phyloP scores from a whole-genome alignment of 2,329 filamentous ascomycete genomes.

The Ramichloridium luteum region DNA sequence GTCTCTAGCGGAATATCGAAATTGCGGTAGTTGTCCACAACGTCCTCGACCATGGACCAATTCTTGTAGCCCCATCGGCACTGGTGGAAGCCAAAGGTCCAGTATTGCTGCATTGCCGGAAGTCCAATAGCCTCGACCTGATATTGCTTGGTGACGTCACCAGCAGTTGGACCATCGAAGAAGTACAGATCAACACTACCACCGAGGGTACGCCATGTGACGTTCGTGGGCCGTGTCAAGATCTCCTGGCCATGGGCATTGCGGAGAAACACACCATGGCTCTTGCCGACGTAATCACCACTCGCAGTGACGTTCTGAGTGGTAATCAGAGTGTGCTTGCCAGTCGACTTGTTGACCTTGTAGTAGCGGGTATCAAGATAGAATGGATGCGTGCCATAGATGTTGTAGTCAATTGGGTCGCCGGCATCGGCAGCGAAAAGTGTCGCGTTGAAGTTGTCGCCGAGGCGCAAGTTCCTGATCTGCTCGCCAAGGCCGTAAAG shows the following conservation, averaged over 20 bases:
- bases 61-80: constrained; percentile 73
- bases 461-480: constrained; percentile 58
- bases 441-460: constrained; percentile 59
- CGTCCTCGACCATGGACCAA: constrained; percentile 52
- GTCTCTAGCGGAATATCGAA: constrained; percentile 47
- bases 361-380: constrained; percentile 73
- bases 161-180: constrained; percentile 58
- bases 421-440: constrained; percentile 57
- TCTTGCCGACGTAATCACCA: constrained; percentile 50
- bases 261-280: constrained; percentile 65
- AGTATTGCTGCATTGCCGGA: constrained; percentile 71
- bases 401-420: constrained; percentile 51
- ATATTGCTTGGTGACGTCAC: constrained; percentile 59
- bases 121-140: constrained; percentile 54
- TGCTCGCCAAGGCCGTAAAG: constrained; percentile 60
- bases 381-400: constrained; percentile 67
- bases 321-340: constrained; percentile 40
- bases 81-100: constrained; percentile 70
- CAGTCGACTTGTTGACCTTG: constrained; percentile 36
- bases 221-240: constrained; percentile 47
- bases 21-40: constrained; percentile 40
- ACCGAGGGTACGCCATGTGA: constrained; percentile 64
- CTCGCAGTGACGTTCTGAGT: constrained; percentile 40
- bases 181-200: constrained; percentile 72
- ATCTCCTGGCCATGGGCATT: constrained; percentile 69